Evolutionary conservation across 805 yeast species (phyloP).

Genomic region (Pichia gijzeniarum): DNA sequence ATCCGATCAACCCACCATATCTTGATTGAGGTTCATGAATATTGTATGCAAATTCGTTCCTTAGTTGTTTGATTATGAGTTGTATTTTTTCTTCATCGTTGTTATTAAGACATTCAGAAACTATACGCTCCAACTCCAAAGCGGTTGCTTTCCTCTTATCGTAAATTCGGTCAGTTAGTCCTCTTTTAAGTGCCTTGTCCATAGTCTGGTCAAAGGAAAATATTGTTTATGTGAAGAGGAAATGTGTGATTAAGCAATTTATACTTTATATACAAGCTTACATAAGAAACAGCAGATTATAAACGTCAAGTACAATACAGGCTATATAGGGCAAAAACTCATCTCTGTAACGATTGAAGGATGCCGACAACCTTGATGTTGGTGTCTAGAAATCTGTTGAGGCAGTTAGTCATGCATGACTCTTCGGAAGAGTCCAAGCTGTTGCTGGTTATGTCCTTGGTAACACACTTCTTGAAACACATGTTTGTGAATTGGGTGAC

Average conservation of each 20-base stretch:
- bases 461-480: slow-evolving; percentile 84
- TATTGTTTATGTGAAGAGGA: background rate
- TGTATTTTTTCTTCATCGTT: slow-evolving; percentile 51
- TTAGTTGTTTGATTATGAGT: slow-evolving; percentile 63
- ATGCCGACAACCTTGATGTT: slow-evolving; percentile 75
- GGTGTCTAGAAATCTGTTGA: slow-evolving; percentile 80
- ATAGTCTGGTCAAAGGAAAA: background rate
- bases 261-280: background rate
- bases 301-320: background rate
- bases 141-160: slow-evolving; percentile 78
- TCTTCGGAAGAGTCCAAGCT: slow-evolving; percentile 56
- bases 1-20: slow-evolving; percentile 92
- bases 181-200: slow-evolving; percentile 52
- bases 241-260: background rate
- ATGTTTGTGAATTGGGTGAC: slow-evolving; percentile 84
- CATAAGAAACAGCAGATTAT: background rate
- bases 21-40: slow-evolving; percentile 82
- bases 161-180: slow-evolving; percentile 65
- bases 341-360: slow-evolving; percentile 19
- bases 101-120: slow-evolving; percentile 58
- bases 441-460: slow-evolving; percentile 27
- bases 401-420: slow-evolving; percentile 70
- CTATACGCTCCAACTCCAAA: slow-evolving; percentile 67
- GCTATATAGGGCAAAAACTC: too few relatives aligned
- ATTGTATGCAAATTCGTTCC: slow-evolving; percentile 73